A percentile compares a stretch with the other conserved stretches of the same genome.
Conservation (phyloP, 805 yeast species). For the Clavispora carvajalis region DNA sequence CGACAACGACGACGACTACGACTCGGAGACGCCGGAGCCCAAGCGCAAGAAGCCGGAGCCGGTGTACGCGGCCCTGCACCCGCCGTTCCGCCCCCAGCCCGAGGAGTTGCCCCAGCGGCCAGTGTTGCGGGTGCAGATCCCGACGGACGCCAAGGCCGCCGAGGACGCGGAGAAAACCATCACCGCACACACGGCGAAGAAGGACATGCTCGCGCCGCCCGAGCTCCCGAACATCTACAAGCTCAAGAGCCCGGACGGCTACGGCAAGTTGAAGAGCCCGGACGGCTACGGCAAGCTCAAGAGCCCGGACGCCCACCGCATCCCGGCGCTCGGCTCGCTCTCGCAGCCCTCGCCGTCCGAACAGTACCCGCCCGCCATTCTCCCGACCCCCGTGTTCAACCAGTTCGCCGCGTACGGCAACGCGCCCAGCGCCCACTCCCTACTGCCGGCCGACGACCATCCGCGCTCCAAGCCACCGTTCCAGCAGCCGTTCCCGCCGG, state of each 20-base stretch:
- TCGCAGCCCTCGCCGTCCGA: conserved; percentile 23
- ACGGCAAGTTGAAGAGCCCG: conserved; percentile 14
- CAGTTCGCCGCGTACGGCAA: conserved; percentile 11
- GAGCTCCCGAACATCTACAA: conserved; percentile 1
- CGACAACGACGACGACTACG: conserved; percentile 26
- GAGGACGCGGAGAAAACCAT: conserved; percentile 39
- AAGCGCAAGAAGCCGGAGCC: conserved; percentile 20
- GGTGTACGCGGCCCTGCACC: conserved; percentile 4
- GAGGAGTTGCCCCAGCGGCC: conserved; percentile 39
- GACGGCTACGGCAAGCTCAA: conserved; percentile 12
- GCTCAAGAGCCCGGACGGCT: conserved; percentile 7
- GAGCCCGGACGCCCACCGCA: conserved; percentile 13
- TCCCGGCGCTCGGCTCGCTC: conserved; percentile 18
- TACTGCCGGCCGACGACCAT: conserved; percentile 2
- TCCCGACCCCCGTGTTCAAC: conserved; percentile 31
- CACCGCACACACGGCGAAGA: conserved; percentile 28
- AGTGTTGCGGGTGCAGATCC: conserved; percentile 61
- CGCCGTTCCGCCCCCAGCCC: conserved; percentile 1
- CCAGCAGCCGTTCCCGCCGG: conserved; percentile 31
- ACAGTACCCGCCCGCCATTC: conserved; percentile 16
- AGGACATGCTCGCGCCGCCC: conserved; percentile 5
- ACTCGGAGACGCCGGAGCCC: conserved; percentile 31
- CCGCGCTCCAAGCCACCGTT: conserved; percentile 14
- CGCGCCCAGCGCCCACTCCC: conserved; percentile 1
- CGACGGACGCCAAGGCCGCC: conserved; percentile 37